phyloP scores from a whole-genome alignment of 768 basidiomycete species.

The Naganishia vaughanmartiniae region DNA sequence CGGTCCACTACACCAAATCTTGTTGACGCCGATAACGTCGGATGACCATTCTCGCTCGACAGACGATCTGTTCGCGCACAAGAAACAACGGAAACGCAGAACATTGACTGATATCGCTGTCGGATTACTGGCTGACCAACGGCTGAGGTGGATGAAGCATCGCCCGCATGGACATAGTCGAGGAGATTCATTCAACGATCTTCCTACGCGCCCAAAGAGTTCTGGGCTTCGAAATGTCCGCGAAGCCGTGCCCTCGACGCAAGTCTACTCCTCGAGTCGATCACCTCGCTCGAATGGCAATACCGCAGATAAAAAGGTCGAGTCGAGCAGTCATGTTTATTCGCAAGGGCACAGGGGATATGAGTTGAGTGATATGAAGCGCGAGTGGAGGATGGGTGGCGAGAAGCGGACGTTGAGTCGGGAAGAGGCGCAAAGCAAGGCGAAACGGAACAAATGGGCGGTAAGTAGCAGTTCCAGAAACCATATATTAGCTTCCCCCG shows the following conservation, averaged over 20 bases:
- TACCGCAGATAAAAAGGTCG: background rate
- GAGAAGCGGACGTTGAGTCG: background rate
- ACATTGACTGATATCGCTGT: constrained; percentile 9
- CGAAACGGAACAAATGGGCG: constrained; percentile 11
- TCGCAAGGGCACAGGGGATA: background rate
- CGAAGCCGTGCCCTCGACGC: background rate
- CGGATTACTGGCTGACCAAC: background rate
- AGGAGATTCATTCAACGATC: background rate
- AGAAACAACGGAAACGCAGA: constrained; percentile 1
- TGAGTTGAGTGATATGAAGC: constrained; percentile 14
- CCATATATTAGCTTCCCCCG: background rate
- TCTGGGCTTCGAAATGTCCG: background rate
- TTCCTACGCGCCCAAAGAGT: background rate
- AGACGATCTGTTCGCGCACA: background rate
- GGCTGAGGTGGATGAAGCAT: constrained; percentile 2
- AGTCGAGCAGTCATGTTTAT: background rate
- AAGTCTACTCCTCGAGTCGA: background rate
- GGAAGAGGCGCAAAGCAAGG: constrained; percentile 11
- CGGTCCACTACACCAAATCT: constrained; percentile 22
- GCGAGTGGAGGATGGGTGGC: background rate
- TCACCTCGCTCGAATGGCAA: background rate
- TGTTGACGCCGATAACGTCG: constrained; percentile 15
- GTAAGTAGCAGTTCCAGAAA: constrained; percentile 9
- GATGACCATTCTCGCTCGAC: constrained; percentile 14
- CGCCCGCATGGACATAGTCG: background rate